Conservation (phyloP, 805 yeast genomes). For the Lipomyces chichibuensis region DNA sequence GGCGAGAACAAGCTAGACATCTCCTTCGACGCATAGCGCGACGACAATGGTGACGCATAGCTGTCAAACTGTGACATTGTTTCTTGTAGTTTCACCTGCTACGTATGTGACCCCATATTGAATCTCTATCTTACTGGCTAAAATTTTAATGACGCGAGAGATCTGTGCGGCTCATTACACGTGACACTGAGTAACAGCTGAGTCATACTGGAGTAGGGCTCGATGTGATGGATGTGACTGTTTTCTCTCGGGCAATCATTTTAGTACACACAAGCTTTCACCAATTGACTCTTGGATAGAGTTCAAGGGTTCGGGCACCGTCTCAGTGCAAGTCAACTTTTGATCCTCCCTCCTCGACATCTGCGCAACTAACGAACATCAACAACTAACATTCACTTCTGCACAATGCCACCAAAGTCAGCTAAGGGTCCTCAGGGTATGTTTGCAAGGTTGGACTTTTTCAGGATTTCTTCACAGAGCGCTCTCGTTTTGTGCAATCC, state of each 20-base stretch:
- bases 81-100: neutral
- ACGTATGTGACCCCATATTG: neutral
- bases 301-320: constrained; percentile 15
- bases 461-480: neutral
- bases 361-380: neutral
- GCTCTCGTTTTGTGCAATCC: neutral
- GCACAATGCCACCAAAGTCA: constrained; percentile 29
- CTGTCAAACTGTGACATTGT: constrained; percentile 60
- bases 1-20: constrained; percentile 91
- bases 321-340: neutral
- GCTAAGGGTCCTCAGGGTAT: constrained; percentile 26
- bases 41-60: constrained; percentile 89
- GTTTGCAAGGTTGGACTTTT: constrained; percentile 6
- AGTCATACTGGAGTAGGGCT: too few species aligned
- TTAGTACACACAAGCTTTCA: neutral
- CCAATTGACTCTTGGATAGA: neutral
- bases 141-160: too few species aligned
- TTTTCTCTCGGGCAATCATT: too few species aligned
- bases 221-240: too few species aligned
- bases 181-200: too few species aligned
- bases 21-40: constrained; percentile 97
- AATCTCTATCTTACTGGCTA: too few species aligned
- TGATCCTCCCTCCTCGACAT: neutral
- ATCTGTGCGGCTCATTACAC: too few species aligned
- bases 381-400: constrained; percentile 1